Conservation (phyloP, 2,329 filamentous ascomycete genomes). For the Penicillium sp. region DNA sequence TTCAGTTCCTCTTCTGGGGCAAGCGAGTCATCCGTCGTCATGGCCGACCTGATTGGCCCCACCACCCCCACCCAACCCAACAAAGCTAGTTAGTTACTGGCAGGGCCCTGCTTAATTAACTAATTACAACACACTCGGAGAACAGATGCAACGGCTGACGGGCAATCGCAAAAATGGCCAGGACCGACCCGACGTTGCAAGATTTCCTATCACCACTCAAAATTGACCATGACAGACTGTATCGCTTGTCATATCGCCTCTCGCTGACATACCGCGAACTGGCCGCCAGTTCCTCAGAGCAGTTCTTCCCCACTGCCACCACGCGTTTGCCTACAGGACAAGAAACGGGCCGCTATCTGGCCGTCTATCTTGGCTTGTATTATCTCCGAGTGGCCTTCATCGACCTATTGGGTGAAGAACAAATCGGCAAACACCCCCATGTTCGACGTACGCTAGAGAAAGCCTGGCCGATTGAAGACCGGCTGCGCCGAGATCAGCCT, state of each 20-base stretch:
- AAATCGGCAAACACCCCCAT: constrained; percentile 48
- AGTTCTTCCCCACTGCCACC: constrained; percentile 49
- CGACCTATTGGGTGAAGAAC: constrained; percentile 48
- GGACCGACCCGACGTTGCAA: constrained; percentile 23
- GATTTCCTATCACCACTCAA: constrained; percentile 37
- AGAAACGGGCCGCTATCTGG: constrained; percentile 57
- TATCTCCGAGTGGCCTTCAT: constrained; percentile 58
- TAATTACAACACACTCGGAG: background rate
- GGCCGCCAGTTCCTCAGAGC: constrained; percentile 43
- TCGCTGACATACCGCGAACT: constrained; percentile 43
- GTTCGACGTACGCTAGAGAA: constrained; percentile 67
- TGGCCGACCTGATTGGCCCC: background rate
- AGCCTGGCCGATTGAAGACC: constrained; percentile 73
- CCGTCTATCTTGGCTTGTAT: constrained; percentile 57
- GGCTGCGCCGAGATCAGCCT: constrained; percentile 71
- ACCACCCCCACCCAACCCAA: background rate
- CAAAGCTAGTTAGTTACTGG: background rate
- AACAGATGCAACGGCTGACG: background rate
- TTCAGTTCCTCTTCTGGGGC: background rate
- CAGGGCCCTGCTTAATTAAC: background rate
- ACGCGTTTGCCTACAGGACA: constrained; percentile 50
- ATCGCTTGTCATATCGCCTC: constrained; percentile 42
- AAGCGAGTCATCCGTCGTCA: background rate
- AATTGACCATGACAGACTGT: constrained; percentile 37
- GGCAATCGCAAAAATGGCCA: constrained; percentile 15